Base-by-base conservation (phyloP, 2,329 filamentous ascomycete species). In the Neonectria punicea region DNA sequence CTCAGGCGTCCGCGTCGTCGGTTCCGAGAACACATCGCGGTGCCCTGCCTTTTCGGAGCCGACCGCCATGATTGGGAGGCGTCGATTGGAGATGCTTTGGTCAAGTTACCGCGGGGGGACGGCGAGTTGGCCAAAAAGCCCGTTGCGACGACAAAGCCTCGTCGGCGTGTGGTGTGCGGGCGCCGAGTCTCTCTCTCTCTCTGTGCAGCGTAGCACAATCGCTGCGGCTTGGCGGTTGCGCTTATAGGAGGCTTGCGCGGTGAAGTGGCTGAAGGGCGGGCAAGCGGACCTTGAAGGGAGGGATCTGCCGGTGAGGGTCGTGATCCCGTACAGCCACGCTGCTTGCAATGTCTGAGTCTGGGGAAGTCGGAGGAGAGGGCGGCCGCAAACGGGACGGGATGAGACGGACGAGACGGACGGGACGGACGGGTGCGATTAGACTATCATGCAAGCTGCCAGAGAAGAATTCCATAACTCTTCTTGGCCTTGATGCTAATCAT, bases 271-370 rank as follows among this genome's bases (percentile, higher is more conserved):
- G 53, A 43, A 47, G 13, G 22, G 16, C 34, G 20, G n/a, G 16
- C 47, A 30, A 50, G 20, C 16, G 28, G 22, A 32, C 32, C 28
- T 3, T 18, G 44, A 18, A 28, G 30, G 50, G 41, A 32, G 13
- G 50, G 50, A 32, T 5, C 20, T 9, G 22, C 22, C 39, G 8
- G 13, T 36, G 34, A 36, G 34, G 36, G 36, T 8, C 36, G 36
- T n/a, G 36, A n/a, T 39, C n/a, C n/a, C 2, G 43, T 55, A 61
- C 58, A 61, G 58, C 58, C 58, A 55, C 58, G 43, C 43, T 54
- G 51, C 41, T 41, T 8, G 13, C 8, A n/a, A 41, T n/a, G 7
- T 9, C n/a, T 18, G 14, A 16, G 39, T 8, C 16, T 41, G 7
- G 39, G n/a, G 7, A 41, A 10, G 9, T 41, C 39, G 39, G 39